phyloP scores from a whole-genome alignment of 441 rosid species.

The Sinapis alba region DNA sequence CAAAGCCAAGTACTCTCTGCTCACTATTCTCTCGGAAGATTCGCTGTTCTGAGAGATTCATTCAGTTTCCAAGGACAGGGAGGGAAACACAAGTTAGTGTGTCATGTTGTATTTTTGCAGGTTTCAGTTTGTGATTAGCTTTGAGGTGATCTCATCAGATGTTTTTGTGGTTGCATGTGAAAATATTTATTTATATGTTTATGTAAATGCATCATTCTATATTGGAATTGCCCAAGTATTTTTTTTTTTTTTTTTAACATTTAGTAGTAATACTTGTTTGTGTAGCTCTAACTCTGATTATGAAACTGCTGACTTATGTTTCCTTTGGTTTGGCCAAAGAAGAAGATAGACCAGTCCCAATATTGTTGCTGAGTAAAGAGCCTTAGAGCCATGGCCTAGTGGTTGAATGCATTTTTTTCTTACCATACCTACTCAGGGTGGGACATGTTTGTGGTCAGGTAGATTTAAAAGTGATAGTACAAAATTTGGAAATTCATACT shows the following conservation, averaged over 20 bases:
- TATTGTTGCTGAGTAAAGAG: too few species aligned
- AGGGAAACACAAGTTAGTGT: constrained; percentile 11
- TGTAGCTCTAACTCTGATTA: background rate
- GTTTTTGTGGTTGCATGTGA: constrained; percentile 25
- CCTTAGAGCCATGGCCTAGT: too few species aligned
- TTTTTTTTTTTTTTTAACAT: background rate
- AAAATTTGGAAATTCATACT: too few species aligned
- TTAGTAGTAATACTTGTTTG: background rate
- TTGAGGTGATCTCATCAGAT: constrained; percentile 17
- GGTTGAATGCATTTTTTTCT: too few species aligned
- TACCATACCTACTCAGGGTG: too few species aligned
- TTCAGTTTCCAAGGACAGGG: background rate
- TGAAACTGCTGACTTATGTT: background rate
- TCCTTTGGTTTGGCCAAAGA: background rate
- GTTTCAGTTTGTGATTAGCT: constrained; percentile 34
- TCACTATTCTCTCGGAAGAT: constrained; percentile 81
- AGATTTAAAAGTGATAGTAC: too few species aligned
- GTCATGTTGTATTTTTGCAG: constrained; percentile 18
- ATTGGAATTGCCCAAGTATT: constrained; percentile 3
- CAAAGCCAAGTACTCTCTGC: constrained; percentile 79
- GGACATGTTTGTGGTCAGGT: too few species aligned
- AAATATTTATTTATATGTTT: constrained; percentile 26
- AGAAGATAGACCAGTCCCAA: too few species aligned
- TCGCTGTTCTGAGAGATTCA: constrained; percentile 44
- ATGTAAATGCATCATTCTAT: constrained; percentile 32